These are phyloP conservation scores for Cytospora piceae DNA, from an alignment of 2,329 filamentous ascomycete species.

Conservation along the genomic window DNA sequence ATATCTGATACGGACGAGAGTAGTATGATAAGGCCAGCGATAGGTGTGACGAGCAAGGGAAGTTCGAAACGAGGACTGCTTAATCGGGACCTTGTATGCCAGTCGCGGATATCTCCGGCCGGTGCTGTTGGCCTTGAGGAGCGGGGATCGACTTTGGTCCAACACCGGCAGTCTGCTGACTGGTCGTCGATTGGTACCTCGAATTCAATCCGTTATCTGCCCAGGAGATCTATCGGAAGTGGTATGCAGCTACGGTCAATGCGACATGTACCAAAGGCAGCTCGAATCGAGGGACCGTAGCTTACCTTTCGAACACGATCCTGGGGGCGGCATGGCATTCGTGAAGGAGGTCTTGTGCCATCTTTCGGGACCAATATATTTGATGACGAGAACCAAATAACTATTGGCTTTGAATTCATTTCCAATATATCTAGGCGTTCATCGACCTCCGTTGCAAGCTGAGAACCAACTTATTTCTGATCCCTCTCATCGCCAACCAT, in stretches of 20 bases:
- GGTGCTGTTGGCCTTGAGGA: neutral
- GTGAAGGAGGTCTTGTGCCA: neutral
- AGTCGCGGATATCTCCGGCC: neutral
- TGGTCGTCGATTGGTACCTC: neutral
- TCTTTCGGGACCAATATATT: neutral
- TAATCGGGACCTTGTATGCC: neutral
- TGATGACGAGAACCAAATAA: neutral
- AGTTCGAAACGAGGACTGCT: neutral
- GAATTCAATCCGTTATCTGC: neutral
- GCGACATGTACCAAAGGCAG: slow-evolving; percentile 1
- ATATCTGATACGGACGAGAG: neutral
- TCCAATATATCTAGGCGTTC: neutral
- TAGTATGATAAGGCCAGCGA: neutral
- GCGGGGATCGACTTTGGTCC: neutral
- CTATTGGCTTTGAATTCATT: neutral
- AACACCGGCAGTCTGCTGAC: neutral
- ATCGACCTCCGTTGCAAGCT: neutral
- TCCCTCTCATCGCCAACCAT: neutral
- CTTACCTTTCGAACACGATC: neutral
- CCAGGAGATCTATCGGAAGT: neutral
- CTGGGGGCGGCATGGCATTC: neutral
- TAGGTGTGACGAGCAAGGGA: neutral
- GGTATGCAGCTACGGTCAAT: neutral
- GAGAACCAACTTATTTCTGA: neutral
- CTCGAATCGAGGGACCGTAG: slow-evolving; percentile 13